Base-by-base conservation (phyloP, 192 early-diverging fungal genomes). In the Umbelopsis ramanniana region DNA sequence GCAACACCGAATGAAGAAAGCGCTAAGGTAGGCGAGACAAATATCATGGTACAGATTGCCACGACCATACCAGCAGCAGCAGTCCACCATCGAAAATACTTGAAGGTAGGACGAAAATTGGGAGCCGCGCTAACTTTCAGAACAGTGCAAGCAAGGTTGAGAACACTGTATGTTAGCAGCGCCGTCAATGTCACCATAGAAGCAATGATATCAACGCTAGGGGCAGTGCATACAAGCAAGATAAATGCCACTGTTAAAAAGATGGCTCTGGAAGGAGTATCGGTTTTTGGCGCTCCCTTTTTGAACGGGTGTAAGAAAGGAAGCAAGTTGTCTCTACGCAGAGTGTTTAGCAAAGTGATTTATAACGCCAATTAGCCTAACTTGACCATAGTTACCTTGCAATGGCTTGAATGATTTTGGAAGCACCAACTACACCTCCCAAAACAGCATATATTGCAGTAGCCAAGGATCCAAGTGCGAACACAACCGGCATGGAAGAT, bases 91-190 rank as follows among this genome's bases (percentile, higher is more conserved):
- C 86, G 84, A 70, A 91, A 91, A 75, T 85, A 91, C 55, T 81
- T 83, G 80, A 91, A 91, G 2, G 80, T 86, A 4, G 90, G 90
- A 21, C 90, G 86, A 70, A 91, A 91, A 71, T 91, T 91, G 55
- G 88, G 87, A 11, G 90, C 87, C 1, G 88, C 83, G 6, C 85
- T 82, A 52, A 89, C 78, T 72, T 87, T 89, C 53, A 91, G 87
- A 29, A 91, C 80, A 52, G 85, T 74, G 67, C 89, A 90, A 21
- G 90, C 90, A 35, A 91, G 70, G 69, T 91, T 91, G 63, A 90
- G 78, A 67, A 87, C 85, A 50, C 79, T 77, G 74, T 87, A 91
- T 47, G 86, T 89, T 67, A 91, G 77, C 33, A 91, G 82, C 35
- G 85, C 85, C 29, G 87, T 85, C 79, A 89, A 83, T 7, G 90